Evolutionary conservation across 2,329 filamentous ascomycete species (phyloP), one percentile per base, ranked within the genome.

Genomic region (Hypomyces perniciosus): DNA sequence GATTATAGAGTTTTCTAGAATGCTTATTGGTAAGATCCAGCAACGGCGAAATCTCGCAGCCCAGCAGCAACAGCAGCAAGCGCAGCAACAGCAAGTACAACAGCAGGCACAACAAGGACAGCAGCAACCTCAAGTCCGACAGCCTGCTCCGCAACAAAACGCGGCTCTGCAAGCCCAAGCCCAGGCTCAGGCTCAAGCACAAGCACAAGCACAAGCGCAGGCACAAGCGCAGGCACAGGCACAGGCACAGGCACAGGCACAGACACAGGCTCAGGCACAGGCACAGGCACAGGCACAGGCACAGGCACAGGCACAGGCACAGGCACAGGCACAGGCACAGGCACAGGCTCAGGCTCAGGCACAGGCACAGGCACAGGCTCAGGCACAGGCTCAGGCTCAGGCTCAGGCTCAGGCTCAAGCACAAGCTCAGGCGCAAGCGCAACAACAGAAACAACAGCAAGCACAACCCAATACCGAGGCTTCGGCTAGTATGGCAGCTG

Each of bases 1-100:
- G 66, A 78, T 85, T 26, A 64, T 69, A 6, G 80, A 84, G 7
- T 85, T 85, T 60, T 80, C 81, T 0, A 73, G 73, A 40, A 81
- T 80, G 65, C 71, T 85, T 2, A 65, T 73, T 3, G 64, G 63
- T 0, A 84, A 82, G 63, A 71, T 81, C 5, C 71, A 76, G 46
- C 61, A 64, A 46, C 64, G 69, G 13, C 63, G 69, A 30, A 59
- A 57, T 2, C 68, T 69, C 45, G 64, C 66, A 7, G 65, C 68
- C 29, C 64, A 66, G 42, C 63, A 67, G 12, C 60, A 63, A 34
- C 59, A 63, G 30, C 60, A 61, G 29, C 60, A 64, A 34, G 57
- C 60, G 20, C 61, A 59, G 38, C 59, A 60, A 51, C 60, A 61
- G 47, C 56, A 52, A 48, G 55, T 49, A 50, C 60, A 56, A 46